Evolutionary conservation across 139 green algal species (phyloP), one percentile per base, ranked within the genome.

Genomic region (Yamagishiella unicocca): DNA sequence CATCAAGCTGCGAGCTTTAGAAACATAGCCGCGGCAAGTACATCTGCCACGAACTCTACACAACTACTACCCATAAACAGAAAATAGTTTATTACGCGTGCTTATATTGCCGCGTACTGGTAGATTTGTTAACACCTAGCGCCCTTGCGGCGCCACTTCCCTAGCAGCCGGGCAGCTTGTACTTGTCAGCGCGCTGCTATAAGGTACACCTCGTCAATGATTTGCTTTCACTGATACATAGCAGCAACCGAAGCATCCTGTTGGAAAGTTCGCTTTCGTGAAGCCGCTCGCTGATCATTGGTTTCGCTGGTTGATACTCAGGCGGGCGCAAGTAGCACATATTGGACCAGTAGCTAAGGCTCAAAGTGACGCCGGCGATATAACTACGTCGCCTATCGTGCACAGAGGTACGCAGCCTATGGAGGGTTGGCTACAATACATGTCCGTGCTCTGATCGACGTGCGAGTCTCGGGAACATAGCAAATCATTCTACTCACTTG

Each of bases 121-220:
- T 74, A 74, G 66, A 46, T 74, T 74, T 45, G 31, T 74, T 74
- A 29, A 74, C 37, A 17, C 33, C 29, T 45, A 31, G 66, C 66
- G 66, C 66, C 66, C 66, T 74, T 74, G 66, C 66, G 66, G 66
- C 66, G 66, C 66, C 66, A 74, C 66, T 74, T 33, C 66, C 66
- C 66, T 46, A 72, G 64, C 12, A 72, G 66, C 66, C 66, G 66
- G 66, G 66, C 66, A 74, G 66, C 66, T 45, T 46, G 37, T 74
- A 31, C 66, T 74, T 74, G 66, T 74, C 66, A 45, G 66, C 66
- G 66, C 29, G 31, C 33, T 74, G 66, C 66, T 40, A 72, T 46
- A 74, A 74, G 66, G 66, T 74, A 74, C 31, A 74, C 29, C 29
- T 45, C 33, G 27, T 37, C 2, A 71, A 46, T 45, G 66, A 33